Evolutionary conservation across 1,284 basidiomycete species (phyloP).

Genomic region (Coniferiporia sulphurascens): DNA sequence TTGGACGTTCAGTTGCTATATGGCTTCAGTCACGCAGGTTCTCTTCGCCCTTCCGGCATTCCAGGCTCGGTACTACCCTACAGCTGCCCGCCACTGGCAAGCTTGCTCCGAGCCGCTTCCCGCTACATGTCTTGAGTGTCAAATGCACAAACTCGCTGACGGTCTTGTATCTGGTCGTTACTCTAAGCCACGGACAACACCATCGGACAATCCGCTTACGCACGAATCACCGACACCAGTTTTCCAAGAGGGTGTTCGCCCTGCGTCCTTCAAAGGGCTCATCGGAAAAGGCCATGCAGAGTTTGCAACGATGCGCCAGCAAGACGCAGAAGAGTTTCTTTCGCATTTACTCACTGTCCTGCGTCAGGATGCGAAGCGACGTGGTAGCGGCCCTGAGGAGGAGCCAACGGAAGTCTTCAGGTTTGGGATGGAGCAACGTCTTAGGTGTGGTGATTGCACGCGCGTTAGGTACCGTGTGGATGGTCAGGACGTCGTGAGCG

Average conservation of each 20-base stretch:
- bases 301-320: conserved; percentile 95
- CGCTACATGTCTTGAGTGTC: conserved; percentile 88
- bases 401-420: conserved; percentile 76
- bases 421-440: conserved; percentile 81
- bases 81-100: conserved; percentile 53
- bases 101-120: conserved; percentile 70
- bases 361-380: conserved; percentile 59
- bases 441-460: conserved; percentile 80
- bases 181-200: conserved; percentile 51
- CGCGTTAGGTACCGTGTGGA: conserved; percentile 90
- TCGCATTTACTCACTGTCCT: conserved; percentile 73
- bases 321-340: conserved; percentile 96
- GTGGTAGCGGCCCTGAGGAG: conserved; percentile 29
- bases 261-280: conserved; percentile 83
- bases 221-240: conserved; percentile 43
- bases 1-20: conserved; percentile 73
- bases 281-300: conserved; percentile 92
- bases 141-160: conserved; percentile 90
- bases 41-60: conserved; percentile 82
- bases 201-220: conserved; percentile 31
- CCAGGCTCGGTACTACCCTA: conserved; percentile 65
- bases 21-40: conserved; percentile 90
- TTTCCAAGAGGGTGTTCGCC: conserved; percentile 87
- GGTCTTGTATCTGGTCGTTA: conserved; percentile 93
- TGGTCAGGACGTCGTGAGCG: conserved; percentile 69